Evolutionary conservation across 495 filamentous ascomycete genomes (phyloP), one percentile per base, ranked within the genome.

Genomic region (Penicillium bovifimosum): DNA sequence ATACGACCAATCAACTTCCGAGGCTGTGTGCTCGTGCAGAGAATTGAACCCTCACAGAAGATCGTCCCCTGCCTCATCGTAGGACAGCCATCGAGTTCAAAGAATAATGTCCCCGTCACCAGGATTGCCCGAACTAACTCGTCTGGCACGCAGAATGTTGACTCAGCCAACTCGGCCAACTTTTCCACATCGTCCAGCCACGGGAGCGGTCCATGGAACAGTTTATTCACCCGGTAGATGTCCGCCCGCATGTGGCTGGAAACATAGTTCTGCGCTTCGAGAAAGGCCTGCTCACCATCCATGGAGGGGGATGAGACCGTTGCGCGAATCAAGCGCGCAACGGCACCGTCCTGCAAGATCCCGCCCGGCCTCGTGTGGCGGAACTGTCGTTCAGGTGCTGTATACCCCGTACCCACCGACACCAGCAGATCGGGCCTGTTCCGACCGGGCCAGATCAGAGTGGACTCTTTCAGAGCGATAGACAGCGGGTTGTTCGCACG

Each of bases 401-500:
- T 39, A 14, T 39, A 27, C 6, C 33, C 46, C 28, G 10, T 48
- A 39, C 46, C 33, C 2, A 48, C 24, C n/a, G 33, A 48, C 16
- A 48, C 8, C 6, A 48, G 33, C 17, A 48, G 46, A 10, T 48
- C 34, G 46, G 27, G 33, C 18, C 33, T 14, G n/a, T 48, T 48
- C 20, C n/a, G n/a, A n/a, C n/a, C n/a, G n/a, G n/a, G n/a, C n/a
- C n/a, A n/a, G n/a, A n/a, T n/a, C n/a, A n/a, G n/a, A n/a, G n/a
- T n/a, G n/a, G n/a, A n/a, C n/a, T n/a, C n/a, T n/a, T n/a, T n/a
- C n/a, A n/a, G n/a, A 20, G 46, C 33, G 39, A 48, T 48, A 6
- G 46, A 33, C 5, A 48, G 46, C 9, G 13, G 46, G 29, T 48
- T 48, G 27, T 48, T 48, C 46, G 46, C 46, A 4, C 20, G 33